phyloP scores from a whole-genome alignment of 2,329 filamentous ascomycete species.

The Colletotrichum eleusines region DNA sequence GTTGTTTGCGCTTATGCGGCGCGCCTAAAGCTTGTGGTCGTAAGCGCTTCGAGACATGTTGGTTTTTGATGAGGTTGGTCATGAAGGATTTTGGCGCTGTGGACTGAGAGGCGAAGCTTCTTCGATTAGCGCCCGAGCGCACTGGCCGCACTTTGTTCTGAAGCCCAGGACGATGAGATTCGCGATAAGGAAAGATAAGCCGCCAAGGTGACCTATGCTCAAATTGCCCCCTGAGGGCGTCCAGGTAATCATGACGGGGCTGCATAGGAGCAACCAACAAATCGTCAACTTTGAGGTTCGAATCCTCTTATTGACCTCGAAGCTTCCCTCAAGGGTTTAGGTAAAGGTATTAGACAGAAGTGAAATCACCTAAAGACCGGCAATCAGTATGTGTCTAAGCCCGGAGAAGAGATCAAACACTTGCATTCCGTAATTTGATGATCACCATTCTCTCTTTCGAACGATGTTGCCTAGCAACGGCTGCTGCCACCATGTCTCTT shows the following conservation, averaged over 20 bases:
- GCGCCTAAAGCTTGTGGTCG: constrained; percentile 18
- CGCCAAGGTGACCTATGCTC: not conserved
- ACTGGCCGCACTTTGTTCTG: constrained; percentile 41
- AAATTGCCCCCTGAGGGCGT: not conserved
- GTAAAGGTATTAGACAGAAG: not conserved
- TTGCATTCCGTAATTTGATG: not conserved
- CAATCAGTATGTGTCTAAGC: not conserved
- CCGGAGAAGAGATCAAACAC: not conserved
- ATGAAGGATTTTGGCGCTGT: constrained; percentile 33
- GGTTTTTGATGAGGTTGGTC: constrained; percentile 26
- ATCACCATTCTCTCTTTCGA: not conserved
- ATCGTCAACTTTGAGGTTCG: not conserved
- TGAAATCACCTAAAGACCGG: no score
- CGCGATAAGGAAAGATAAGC: constrained; percentile 22
- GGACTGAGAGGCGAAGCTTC: constrained; percentile 32
- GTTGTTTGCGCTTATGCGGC: constrained; percentile 21
- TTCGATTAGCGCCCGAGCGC: constrained; percentile 38
- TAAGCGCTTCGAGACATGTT: constrained; percentile 30
- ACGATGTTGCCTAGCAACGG: not conserved
- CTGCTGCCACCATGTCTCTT: not conserved
- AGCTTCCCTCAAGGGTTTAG: not conserved
- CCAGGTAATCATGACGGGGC: not conserved
- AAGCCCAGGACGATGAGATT: constrained; percentile 9
- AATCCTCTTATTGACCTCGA: not conserved
- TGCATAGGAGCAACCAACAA: not conserved